These are phyloP conservation scores for Fusarium palustre DNA, from an alignment of 2,329 filamentous ascomycete genomes.

Conservation along the genomic window DNA sequence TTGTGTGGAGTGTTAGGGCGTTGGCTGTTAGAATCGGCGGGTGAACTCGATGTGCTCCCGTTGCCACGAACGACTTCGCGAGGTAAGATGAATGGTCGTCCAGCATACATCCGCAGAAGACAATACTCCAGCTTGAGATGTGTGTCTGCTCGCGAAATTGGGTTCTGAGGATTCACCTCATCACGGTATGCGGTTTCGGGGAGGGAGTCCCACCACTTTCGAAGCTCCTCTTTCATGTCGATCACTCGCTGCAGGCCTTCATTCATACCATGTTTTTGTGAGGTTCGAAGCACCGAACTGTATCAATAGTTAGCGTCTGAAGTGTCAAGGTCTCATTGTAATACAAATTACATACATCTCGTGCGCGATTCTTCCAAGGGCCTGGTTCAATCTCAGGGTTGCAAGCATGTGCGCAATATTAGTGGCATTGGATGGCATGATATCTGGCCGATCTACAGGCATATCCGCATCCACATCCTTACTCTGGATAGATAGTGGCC, in stretches of 20 bases:
- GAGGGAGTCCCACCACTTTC: constrained; percentile 55
- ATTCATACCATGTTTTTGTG: constrained; percentile 49
- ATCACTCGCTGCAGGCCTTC: constrained; percentile 51
- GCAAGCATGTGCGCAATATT: constrained; percentile 62
- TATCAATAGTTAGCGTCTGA: constrained; percentile 16
- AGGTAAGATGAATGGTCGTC: constrained; percentile 64
- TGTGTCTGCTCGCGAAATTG: constrained; percentile 60
- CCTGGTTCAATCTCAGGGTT: constrained; percentile 53
- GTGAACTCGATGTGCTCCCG: constrained; percentile 49
- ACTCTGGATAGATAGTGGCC: constrained; percentile 65
- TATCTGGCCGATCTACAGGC: constrained; percentile 59
- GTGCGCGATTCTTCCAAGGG: constrained; percentile 53
- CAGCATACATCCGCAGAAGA: constrained; percentile 64
- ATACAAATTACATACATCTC: constrained; percentile 51
- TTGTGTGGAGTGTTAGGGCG: constrained; percentile 47
- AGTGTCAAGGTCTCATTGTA: background rate
- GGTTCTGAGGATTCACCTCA: constrained; percentile 55
- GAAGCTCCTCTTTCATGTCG: constrained; percentile 53
- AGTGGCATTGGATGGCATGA: constrained; percentile 56
- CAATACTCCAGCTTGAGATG: constrained; percentile 66
- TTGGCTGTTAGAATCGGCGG: constrained; percentile 48
- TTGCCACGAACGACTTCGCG: constrained; percentile 44
- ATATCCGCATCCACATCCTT: constrained; percentile 66
- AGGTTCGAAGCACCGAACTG: constrained; percentile 52
- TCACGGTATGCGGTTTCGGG: constrained; percentile 50